phyloP scores from a whole-genome alignment of 176 grass and related monocot species.

The Chrysopogon serrulatus region DNA sequence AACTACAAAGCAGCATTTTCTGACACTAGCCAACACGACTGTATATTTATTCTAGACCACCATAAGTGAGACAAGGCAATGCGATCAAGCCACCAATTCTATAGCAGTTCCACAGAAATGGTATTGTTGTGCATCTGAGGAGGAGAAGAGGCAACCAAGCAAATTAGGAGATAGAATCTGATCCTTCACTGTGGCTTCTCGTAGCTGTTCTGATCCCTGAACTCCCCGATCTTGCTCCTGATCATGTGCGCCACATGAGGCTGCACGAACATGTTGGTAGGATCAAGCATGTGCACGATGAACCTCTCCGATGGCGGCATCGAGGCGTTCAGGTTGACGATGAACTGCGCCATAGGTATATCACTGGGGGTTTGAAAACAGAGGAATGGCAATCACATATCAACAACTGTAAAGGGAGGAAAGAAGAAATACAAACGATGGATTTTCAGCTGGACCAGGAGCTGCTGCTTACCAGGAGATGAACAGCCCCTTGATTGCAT shows the following conservation, averaged over 20 bases:
- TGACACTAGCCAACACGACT: background rate
- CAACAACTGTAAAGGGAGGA: background rate
- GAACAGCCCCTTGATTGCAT: conserved; percentile 88
- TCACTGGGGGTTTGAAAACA: conserved; percentile 44
- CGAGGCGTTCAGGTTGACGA: conserved; percentile 68
- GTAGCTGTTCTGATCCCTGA: conserved; percentile 88
- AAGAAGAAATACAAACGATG: background rate
- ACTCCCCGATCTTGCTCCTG: conserved; percentile 67
- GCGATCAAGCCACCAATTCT: background rate
- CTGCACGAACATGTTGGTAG: conserved; percentile 90
- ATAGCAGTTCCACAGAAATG: background rate
- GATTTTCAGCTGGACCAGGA: background rate
- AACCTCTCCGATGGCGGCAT: conserved; percentile 76
- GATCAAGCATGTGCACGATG: conserved; percentile 81
- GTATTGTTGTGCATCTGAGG: background rate
- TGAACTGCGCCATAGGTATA: conserved; percentile 90
- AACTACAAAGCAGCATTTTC: background rate
- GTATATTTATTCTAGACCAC: background rate
- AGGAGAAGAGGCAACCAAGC: background rate
- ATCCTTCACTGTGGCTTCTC: conserved; percentile 65
- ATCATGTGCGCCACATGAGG: conserved; percentile 65
- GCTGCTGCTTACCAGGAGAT: conserved; percentile 91
- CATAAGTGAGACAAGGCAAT: background rate
- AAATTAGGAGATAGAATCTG: background rate
- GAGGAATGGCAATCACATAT: background rate